Evolutionary conservation across 1,139 yeast species (phyloP).

Genomic region (Blastobotrys elegans): DNA sequence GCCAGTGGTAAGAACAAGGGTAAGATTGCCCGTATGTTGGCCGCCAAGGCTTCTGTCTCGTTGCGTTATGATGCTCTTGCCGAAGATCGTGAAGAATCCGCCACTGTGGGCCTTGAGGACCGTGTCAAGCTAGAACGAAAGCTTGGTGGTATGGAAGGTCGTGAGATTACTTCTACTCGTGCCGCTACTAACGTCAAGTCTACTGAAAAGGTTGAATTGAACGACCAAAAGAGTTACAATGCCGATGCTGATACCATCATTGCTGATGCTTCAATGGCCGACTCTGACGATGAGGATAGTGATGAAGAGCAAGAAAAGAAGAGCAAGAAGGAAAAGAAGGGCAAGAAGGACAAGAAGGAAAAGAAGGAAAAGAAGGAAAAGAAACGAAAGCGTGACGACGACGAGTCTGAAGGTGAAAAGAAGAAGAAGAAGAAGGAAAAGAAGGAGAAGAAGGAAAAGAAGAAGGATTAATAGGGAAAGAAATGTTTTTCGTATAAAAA

Average conservation of each 20-base stretch:
- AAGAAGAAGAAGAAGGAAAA: slow-evolving; percentile 19
- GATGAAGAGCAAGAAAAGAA: slow-evolving; percentile 27
- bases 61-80: slow-evolving; percentile 94
- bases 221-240: slow-evolving; percentile 76
- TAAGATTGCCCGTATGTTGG: slow-evolving; percentile 96
- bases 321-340: slow-evolving; percentile 24
- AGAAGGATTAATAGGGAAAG: slow-evolving; percentile 17
- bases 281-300: slow-evolving; percentile 25
- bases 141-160: slow-evolving; percentile 92
- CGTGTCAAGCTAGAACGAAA: slow-evolving; percentile 93
- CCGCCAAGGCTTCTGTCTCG: slow-evolving; percentile 97
- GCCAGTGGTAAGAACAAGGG: slow-evolving; percentile 98
- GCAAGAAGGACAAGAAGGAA: slow-evolving; percentile 20
- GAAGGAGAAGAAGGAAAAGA: slow-evolving; percentile 19
- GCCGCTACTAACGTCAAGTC: slow-evolving; percentile 33
- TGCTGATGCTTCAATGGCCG: slow-evolving; percentile 19
- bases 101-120: slow-evolving; percentile 87
- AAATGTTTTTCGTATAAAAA: neutral
- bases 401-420: slow-evolving; percentile 21
- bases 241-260: slow-evolving; percentile 50
- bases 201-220: slow-evolving; percentile 69
- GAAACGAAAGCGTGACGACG: slow-evolving; percentile 24
- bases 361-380: slow-evolving; percentile 22
- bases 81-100: slow-evolving; percentile 87
- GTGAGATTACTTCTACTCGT: slow-evolving; percentile 41